Base-by-base conservation (phyloP, 306 rosid species). In the Prunus padus region DNA sequence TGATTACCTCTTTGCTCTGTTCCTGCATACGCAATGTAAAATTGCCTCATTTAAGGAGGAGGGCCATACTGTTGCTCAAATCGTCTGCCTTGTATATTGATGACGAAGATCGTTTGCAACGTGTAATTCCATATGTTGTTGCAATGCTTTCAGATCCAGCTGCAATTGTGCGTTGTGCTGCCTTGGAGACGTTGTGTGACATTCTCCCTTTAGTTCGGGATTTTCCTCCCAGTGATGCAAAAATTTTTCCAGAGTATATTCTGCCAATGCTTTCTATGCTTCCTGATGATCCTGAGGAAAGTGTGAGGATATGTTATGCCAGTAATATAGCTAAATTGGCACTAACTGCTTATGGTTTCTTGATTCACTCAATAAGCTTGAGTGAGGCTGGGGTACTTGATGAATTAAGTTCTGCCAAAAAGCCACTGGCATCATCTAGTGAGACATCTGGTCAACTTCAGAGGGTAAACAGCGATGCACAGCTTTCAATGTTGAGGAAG, bases 271-370 rank as follows among this genome's bases (percentile, higher is more conserved):
- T 95, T 67, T 95, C 99, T 75, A 92, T 88, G 97, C 96, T 95
- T 86, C 99, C 99, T 49, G 99, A 95, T 84, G 99, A 95, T 76
- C 93, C 99, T 15, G 99, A 95, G 85, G 99, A 95, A 85, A 90
- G 97, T 78, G 99, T 95, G 81, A 87, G 99, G 83, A 95, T 90
- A 78, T 95, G 99, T 84, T 95, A 92, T 79, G 97, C 97, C 62
- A 95, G 93, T 86, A 92, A 92, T 84, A 92, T 95, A 70, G 88
- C 99, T 79, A 91, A 92, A 89, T 76, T 95, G 81, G 93, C 99
- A 26, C 84, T 95, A 40, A 95, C 99, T 75, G 97, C 99, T 18
- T 87, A 92, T 83, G 97, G 97, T 28, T 92, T 95, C 84, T 85
- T 95, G 83, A 85, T 89, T 76, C 99, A 82, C 89, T 89, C 99